These are phyloP conservation scores for Gymnopus androsaceus DNA, from an alignment of 1,284 basidiomycete species.

Conservation along the genomic window DNA sequence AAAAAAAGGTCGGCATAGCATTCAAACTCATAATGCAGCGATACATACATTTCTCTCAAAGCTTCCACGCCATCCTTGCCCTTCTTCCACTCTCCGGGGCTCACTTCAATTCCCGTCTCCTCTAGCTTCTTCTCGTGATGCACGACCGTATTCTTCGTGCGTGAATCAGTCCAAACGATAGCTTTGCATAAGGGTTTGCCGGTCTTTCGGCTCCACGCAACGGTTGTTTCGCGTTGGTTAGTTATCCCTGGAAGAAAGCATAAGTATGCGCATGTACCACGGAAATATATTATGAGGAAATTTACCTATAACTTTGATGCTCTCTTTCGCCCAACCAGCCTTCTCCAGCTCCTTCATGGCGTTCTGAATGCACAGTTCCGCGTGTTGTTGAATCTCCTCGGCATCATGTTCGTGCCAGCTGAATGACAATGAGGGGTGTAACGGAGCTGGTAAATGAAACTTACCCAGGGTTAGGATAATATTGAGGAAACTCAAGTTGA, in stretches of 20 bases:
- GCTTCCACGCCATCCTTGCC: slow-evolving; percentile 70
- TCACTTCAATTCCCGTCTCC: slow-evolving; percentile 75
- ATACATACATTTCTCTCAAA: slow-evolving; percentile 67
- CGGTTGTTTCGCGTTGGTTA: slow-evolving; percentile 96
- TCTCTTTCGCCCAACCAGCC: slow-evolving; percentile 73
- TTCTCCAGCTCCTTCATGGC: slow-evolving; percentile 76
- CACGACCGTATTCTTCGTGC: slow-evolving; percentile 84
- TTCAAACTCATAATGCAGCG: no score
- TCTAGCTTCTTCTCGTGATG: slow-evolving; percentile 77
- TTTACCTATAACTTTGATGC: slow-evolving; percentile 90
- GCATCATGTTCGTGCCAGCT: slow-evolving; percentile 98
- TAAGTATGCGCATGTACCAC: slow-evolving; percentile 18
- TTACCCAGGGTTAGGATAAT: slow-evolving; percentile 86
- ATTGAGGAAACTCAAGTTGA: slow-evolving; percentile 90
- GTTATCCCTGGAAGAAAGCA: slow-evolving; percentile 72
- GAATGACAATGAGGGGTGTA: slow-evolving; percentile 7
- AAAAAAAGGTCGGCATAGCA: no score
- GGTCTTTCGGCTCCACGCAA: slow-evolving; percentile 90
- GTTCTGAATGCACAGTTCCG: slow-evolving; percentile 77
- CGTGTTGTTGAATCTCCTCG: slow-evolving; percentile 78
- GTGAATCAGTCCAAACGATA: slow-evolving; percentile 95
- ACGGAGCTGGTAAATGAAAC: slow-evolving; percentile 23
- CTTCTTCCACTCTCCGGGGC: slow-evolving; percentile 65
- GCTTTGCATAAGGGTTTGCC: slow-evolving; percentile 88
- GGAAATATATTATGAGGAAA: slow-evolving; percentile 17